phyloP scores from a whole-genome alignment of 2,329 filamentous ascomycete species.

The Xylaria sp. region DNA sequence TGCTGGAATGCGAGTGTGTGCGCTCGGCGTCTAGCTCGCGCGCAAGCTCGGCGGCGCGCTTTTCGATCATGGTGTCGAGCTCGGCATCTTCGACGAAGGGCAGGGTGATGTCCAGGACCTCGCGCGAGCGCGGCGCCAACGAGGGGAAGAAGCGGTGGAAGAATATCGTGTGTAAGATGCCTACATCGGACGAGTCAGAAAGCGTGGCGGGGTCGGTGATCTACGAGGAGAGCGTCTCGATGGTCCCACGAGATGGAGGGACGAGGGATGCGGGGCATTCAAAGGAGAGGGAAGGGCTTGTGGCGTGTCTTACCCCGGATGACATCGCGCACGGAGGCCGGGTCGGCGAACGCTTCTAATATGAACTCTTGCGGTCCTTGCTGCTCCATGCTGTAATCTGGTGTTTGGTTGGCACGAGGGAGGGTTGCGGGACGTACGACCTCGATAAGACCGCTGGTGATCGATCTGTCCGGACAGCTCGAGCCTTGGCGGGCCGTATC shows the following conservation, averaged over 20 bases:
- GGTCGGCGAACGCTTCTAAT: conserved; percentile 92
- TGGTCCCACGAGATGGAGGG: neutral
- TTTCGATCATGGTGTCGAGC: conserved; percentile 91
- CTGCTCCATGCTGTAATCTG: conserved; percentile 51
- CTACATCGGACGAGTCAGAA: conserved; percentile 52
- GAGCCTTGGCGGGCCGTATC: conserved; percentile 12
- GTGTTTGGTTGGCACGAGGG: neutral
- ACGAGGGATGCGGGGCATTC: conserved; percentile 17
- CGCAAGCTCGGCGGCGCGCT: conserved; percentile 78
- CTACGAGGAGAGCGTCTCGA: neutral
- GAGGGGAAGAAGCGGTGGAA: conserved; percentile 97
- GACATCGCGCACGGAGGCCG: conserved; percentile 86
- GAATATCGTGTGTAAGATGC: conserved; percentile 95
- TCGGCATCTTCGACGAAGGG: conserved; percentile 89
- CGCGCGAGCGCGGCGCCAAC: conserved; percentile 79
- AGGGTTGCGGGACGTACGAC: conserved; percentile 12
- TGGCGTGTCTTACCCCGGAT: conserved; percentile 72
- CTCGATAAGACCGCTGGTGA: conserved; percentile 16
- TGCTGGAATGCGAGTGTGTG: conserved; percentile 27
- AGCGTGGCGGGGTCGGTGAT: conserved; percentile 15
- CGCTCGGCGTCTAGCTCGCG: conserved; percentile 73
- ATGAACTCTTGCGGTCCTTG: conserved; percentile 81
- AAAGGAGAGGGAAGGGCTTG: neutral
- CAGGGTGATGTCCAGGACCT: conserved; percentile 88
- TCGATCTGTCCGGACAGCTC: conserved; percentile 18